Conservation (phyloP, 495 filamentous ascomycete species). For the Coniosporium apollinis region DNA sequence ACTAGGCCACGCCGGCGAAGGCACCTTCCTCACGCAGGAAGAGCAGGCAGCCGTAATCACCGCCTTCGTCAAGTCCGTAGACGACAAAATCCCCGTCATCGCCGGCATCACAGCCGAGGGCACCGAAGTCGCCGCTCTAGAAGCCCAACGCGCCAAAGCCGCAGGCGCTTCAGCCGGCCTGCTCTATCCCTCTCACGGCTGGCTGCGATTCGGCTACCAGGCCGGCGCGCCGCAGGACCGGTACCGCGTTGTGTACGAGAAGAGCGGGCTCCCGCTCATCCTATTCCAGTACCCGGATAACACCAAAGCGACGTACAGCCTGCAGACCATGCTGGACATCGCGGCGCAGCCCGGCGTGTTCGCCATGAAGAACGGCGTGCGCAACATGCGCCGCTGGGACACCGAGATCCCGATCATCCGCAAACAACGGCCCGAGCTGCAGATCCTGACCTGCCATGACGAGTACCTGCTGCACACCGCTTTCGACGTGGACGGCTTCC, state of each 20-base stretch:
- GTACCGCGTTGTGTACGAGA: constrained; percentile 21
- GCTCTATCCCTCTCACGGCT: constrained; percentile 25
- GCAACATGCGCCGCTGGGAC: constrained; percentile 26
- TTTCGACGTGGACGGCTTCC: constrained; percentile 23
- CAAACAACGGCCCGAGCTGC: constrained; percentile 18
- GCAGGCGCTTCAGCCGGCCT: constrained; percentile 22
- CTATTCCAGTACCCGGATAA: constrained; percentile 26
- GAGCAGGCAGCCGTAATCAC: constrained; percentile 22
- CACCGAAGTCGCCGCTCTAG: constrained; percentile 23
- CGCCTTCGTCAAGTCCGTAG: constrained; percentile 23
- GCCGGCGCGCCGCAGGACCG: constrained; percentile 23
- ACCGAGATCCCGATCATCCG: constrained; percentile 24
- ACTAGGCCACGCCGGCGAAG: constrained; percentile 23
- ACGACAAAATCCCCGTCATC: constrained; percentile 22
- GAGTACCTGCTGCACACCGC: constrained; percentile 24
- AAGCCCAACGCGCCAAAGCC: constrained; percentile 23
- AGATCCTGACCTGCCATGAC: constrained; percentile 24
- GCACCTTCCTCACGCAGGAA: constrained; percentile 22
- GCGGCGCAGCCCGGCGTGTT: constrained; percentile 21
- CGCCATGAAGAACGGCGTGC: constrained; percentile 26
- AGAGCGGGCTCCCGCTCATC: constrained; percentile 20
- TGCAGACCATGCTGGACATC: constrained; percentile 25
- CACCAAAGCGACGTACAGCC: constrained; percentile 23
- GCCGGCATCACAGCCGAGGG: constrained; percentile 24
- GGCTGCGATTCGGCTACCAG: constrained; percentile 25